Conservation (phyloP, 441 rosid species). For the Brassica hybrid region DNA sequence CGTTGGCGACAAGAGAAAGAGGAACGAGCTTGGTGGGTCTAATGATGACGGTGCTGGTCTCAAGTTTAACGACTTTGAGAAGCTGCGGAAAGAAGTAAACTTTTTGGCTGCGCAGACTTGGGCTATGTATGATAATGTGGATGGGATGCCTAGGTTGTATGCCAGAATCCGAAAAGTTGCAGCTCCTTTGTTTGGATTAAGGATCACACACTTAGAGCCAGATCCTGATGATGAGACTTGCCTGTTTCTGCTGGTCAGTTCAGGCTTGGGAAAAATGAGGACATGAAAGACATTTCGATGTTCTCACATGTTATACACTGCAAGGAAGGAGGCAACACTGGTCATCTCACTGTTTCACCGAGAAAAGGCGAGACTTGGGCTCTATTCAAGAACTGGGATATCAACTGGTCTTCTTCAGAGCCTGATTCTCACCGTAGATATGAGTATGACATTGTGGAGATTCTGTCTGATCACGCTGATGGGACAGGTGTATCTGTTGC, state of each 20-base stretch:
- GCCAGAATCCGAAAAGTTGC: slow-evolving; percentile 50
- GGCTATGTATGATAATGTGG: slow-evolving; percentile 59
- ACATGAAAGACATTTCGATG: slow-evolving; percentile 42
- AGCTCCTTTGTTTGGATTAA: slow-evolving; percentile 45
- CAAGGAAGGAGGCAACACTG: slow-evolving; percentile 31
- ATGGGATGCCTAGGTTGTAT: slow-evolving; percentile 65
- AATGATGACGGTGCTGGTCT: slow-evolving; percentile 11
- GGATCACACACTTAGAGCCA: slow-evolving; percentile 55
- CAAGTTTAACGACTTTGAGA: slow-evolving; percentile 58
- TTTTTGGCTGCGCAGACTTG: slow-evolving; percentile 5
- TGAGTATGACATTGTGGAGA: slow-evolving; percentile 72
- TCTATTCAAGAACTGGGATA: slow-evolving; percentile 72
- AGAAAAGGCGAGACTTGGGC: slow-evolving; percentile 56
- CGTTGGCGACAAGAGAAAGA: neutral
- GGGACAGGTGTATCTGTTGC: slow-evolving; percentile 53
- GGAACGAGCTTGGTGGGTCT: neutral
- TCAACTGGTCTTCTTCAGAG: slow-evolving; percentile 55
- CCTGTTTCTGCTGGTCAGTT: slow-evolving; percentile 59
- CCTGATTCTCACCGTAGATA: slow-evolving; percentile 35
- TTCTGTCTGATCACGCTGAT: slow-evolving; percentile 55
- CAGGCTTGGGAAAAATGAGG: slow-evolving; percentile 45
- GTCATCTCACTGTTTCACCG: slow-evolving; percentile 49
- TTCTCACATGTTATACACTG: slow-evolving; percentile 64
- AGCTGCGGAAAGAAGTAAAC: slow-evolving; percentile 28
- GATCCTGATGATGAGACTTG: slow-evolving; percentile 34